Base-by-base conservation (phyloP, 2,329 filamentous ascomycete species). In the Fusarium pseudonygamai region DNA sequence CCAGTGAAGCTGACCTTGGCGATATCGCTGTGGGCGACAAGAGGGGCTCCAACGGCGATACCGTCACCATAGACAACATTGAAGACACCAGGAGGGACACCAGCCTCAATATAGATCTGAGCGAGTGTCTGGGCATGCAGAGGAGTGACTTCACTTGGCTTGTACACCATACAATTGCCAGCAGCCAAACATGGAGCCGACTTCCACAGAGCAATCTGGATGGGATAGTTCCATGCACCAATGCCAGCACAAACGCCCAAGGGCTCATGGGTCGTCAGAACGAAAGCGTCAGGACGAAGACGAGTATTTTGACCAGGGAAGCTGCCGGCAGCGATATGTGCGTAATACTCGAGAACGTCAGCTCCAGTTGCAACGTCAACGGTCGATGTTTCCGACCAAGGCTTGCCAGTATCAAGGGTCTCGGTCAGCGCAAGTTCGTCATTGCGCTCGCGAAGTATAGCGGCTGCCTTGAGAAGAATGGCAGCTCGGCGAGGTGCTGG, bases 1-100 rank as follows among this genome's bases (percentile, higher is more conserved):
- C 94, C 94, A 0, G 94, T 97, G 84, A 97, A 97, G 79, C 92
- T 94, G 77, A 97, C 93, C 84, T 97, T 97, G 69, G 93, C 91
- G 77, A 97, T 91, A 55, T 83, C 84, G 0, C 90, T 88, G 80
- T 97, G 93, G 7, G 89, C 84, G 5, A 93, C 93, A 43, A 97
- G 86, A 76, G 92, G 91, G 46, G 91, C 91, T 52, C 94, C 94
- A 10, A 94, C 92, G 45, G 73, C 74, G 15, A 92, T 90, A 26
- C 93, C 94, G 50, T 90, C 92, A 60, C 94, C 94, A 79, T 96
- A 93, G 52, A 97, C 88, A 40, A 97, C 92, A 75, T 96, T 97
- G 87, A 97, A 97, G 47, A 96, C 94, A 67, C 94, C 94, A 1
- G 91, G 87, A 3, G 94, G 94, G 4, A 97, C 81, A 42, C 94